Evolutionary conservation across 441 rosid species (phyloP), one percentile per base, ranked within the genome.

Genomic region (Omphalea diandra): DNA sequence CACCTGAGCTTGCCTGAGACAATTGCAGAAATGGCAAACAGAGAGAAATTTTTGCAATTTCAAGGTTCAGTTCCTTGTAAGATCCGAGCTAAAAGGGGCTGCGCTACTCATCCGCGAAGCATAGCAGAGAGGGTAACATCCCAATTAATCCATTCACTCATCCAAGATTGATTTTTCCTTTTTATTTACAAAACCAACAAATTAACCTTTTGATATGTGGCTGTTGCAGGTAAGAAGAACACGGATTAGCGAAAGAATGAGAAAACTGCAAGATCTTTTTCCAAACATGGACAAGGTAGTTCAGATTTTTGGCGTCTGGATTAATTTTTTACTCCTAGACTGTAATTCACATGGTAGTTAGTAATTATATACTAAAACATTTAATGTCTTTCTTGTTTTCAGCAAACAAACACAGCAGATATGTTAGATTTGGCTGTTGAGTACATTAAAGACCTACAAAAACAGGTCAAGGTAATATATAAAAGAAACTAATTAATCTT

Each of bases 321-420:
- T 52, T 66, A 35, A 20, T 7, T 52, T 65, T n/a, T 17, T 63
- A 22, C 22, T 73, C 22, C 5, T n/a, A 7, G 2, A n/a, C 22
- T 2, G 22, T 63, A 7, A 40, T 41, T 58, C 52, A 49, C 38
- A 36, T 68, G 56, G 14, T 38, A 3, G 22, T 47, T 65, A 36
- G 49, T 53, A 35, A 71, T 60, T 68, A 5, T 31, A 33, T 38
- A 26, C 60, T 63, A 56, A 49, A 26, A 26, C 15, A 24, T 20
- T 38, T 46, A 10, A 10, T 6, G 12, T 62, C 63, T 71, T 76
- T 69, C 38, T 70, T 68, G 3, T 56, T 75, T 46, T 46, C 84
- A 89, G 94, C 91, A 89, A 83, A 78, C 88, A 9, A 89, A 83
- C 82, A 87, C 90, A n/a, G 82, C 94, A 43, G 94, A 89, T 38